Percentiles rank a stretch among this genome's conserved stretches.
Conservation (phyloP, 148 eudicot genomes). For the Cornus kousa region DNA sequence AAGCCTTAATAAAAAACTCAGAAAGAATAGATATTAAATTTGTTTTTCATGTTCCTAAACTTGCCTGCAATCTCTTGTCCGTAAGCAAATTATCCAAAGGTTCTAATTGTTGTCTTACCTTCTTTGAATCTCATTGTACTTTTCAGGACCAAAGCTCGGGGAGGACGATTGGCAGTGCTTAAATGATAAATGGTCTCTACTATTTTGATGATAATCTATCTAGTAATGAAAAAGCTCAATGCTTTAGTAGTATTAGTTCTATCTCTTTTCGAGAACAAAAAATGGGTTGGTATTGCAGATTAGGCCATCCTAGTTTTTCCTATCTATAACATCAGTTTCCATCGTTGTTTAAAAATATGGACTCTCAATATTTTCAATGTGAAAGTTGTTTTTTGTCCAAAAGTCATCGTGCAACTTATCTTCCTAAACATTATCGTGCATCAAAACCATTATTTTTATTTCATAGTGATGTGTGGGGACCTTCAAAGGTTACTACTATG, state of each 20-base stretch:
- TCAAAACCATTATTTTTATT: neutral
- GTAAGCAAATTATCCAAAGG: constrained; percentile 11
- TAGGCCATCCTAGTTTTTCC: too few species aligned
- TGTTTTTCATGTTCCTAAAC: too few species aligned
- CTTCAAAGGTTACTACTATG: too few species aligned
- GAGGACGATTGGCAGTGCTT: constrained; percentile 15
- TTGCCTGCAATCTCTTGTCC: neutral
- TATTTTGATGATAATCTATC: too few species aligned
- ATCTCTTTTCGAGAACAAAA: too few species aligned
- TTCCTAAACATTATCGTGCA: neutral
- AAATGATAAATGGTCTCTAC: neutral
- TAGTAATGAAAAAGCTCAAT: too few species aligned
- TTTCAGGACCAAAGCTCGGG: constrained; percentile 13
- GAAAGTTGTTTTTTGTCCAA: neutral
- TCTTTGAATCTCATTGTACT: neutral
- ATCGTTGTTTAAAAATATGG: neutral
- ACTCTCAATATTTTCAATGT: neutral
- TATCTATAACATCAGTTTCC: too few species aligned
- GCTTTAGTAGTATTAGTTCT: too few species aligned
- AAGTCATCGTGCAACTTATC: neutral
- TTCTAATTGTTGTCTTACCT: neutral
- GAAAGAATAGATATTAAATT: neutral
- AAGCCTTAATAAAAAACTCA: neutral
- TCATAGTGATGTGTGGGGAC: too few species aligned
- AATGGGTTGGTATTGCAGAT: too few species aligned